A percentile compares a stretch with the other conserved stretches of the same genome.
These are phyloP conservation scores for Galium porrigens DNA, from an alignment of 305 asterid genomes.

Conservation along the genomic window DNA sequence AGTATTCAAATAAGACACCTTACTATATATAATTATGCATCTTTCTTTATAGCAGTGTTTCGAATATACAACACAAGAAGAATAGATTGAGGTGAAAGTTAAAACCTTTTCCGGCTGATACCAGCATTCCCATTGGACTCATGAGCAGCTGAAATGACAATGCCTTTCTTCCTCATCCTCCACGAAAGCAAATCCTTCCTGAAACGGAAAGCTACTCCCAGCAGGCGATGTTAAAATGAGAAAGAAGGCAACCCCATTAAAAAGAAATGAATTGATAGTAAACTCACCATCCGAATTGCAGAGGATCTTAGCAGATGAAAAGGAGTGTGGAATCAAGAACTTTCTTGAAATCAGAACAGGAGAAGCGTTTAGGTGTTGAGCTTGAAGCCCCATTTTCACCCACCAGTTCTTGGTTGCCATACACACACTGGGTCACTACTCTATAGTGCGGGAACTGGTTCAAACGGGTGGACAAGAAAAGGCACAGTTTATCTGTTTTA, in stretches of 20 bases:
- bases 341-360: conserved; percentile 17
- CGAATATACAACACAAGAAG: not conserved
- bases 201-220: conserved; percentile 13
- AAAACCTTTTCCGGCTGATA: conserved; percentile 27
- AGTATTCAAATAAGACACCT: not conserved
- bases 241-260: not conserved
- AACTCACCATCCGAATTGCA: conserved; percentile 24
- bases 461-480: conserved; percentile 17
- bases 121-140: conserved; percentile 18
- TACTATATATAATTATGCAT: not conserved
- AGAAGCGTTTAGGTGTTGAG: conserved; percentile 21
- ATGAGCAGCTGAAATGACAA: conserved; percentile 27
- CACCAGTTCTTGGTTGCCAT: not conserved
- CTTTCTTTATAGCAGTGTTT: too few species aligned
- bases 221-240: conserved; percentile 4
- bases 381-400: conserved; percentile 27
- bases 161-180: conserved; percentile 17
- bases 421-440: not conserved
- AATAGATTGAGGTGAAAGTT: not conserved
- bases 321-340: conserved; percentile 12
- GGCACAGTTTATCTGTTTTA: not conserved
- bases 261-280: not conserved
- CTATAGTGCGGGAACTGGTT: not conserved
- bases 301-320: conserved; percentile 3
- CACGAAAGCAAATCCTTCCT: conserved; percentile 14